Evolutionary conservation across 495 filamentous ascomycete species (phyloP), one percentile per base, ranked within the genome.

Genomic region (Viridothelium virens): DNA sequence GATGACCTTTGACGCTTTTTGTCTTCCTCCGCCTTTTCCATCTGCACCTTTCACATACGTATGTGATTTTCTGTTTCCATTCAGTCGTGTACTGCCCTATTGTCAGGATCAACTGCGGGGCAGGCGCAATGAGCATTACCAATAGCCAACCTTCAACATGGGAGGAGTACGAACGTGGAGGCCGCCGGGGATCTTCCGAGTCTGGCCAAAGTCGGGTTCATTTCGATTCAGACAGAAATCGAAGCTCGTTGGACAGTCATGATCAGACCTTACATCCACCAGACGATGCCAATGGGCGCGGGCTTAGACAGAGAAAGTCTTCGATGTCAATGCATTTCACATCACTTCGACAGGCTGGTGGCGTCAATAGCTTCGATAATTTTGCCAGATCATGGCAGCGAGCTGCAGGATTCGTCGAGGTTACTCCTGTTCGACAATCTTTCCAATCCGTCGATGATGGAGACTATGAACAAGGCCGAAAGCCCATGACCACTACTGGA

Each of bases 381-480:
- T 98, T 98, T 74, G 89, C 94, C 61, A 85, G 90, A 56, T 95
- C 90, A 69, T 97, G 93, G 91, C 91, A 91, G 72, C 85, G 94
- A 71, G 94, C 94, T 41, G 92, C 93, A 3, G 86, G 83, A 41
- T 98, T 97, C 79, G 82, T 83, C 36, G 93, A 97, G 74, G 88
- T 96, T 62, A 83, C 91, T 16, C 89, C 91, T 4, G 85, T 87
- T 33, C 85, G 86, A 2, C 84, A 86, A 18, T 86, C 90, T 33
- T 90, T 95, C 70, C 59, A 67, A n/a, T 66, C 73, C 18, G 38
- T 70, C 12, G 67, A 70, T 10, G 70, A 67, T 9, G 77, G 89
- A 38, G 81, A 85, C 2, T 76, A 79, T 12, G 77, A 76, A 69
- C 75, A 5, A 73, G 75, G 11, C 70, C 76, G 7, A 74, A 70